phyloP scores from a whole-genome alignment of 1,139 yeast species.

The Candida gigantensis region DNA sequence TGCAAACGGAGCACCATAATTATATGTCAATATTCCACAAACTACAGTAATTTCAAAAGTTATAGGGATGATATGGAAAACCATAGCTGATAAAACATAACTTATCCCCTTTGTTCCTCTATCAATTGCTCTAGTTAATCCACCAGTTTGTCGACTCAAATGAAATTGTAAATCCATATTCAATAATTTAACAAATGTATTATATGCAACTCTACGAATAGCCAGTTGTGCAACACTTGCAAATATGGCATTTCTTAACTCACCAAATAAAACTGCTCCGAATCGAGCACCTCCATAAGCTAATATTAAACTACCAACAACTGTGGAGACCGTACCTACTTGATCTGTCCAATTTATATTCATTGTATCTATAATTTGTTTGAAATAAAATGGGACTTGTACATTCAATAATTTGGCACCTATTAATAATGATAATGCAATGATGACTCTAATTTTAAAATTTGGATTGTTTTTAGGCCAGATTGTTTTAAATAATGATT shows the following conservation, averaged over 20 bases:
- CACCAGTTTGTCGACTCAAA: conserved; percentile 91
- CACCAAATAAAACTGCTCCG: conserved; percentile 94
- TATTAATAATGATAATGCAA: conserved; percentile 72
- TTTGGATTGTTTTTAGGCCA: conserved; percentile 85
- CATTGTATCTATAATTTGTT: conserved; percentile 87
- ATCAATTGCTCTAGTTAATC: conserved; percentile 92
- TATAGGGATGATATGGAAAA: conserved; percentile 92
- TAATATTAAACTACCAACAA: conserved; percentile 71
- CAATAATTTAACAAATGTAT: conserved; percentile 81
- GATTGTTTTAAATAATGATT: conserved; percentile 67
- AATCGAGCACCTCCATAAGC: conserved; percentile 95
- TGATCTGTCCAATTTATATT: conserved; percentile 80
- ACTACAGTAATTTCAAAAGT: conserved; percentile 90
- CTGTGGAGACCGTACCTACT: conserved; percentile 60
- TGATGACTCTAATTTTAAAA: conserved; percentile 71
- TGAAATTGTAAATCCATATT: conserved; percentile 89
- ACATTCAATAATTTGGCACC: conserved; percentile 85
- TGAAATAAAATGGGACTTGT: conserved; percentile 94
- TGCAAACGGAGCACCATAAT: conserved; percentile 87
- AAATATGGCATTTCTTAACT: conserved; percentile 89
- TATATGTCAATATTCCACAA: conserved; percentile 89
- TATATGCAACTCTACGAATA: conserved; percentile 83
- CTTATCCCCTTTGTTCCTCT: conserved; percentile 98
- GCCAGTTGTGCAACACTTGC: conserved; percentile 97
- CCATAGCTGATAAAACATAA: conserved; percentile 91